These are phyloP conservation scores for Punctularia strigosozonata DNA, from an alignment of 768 basidiomycete species.

Conservation along the genomic window DNA sequence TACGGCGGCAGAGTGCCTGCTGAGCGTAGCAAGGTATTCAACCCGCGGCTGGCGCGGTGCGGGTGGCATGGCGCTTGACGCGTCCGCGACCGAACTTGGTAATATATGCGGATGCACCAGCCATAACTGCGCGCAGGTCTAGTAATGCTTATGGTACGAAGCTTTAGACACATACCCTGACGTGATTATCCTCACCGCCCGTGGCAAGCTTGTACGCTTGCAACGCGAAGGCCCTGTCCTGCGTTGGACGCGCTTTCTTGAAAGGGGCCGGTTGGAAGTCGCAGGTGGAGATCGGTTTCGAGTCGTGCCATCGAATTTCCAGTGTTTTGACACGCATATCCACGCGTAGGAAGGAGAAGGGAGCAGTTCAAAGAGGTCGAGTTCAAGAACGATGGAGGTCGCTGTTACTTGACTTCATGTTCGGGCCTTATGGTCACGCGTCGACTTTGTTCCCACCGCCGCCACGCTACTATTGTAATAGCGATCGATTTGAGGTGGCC, in stretches of 20 bases:
- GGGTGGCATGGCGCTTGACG: constrained; percentile 18
- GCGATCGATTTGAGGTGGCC: background rate
- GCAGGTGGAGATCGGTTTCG: constrained; percentile 89
- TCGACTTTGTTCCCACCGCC: too few species aligned
- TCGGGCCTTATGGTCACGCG: too few species aligned
- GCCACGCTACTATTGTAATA: too few species aligned
- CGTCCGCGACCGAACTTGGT: constrained; percentile 43
- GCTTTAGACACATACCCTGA: constrained; percentile 56
- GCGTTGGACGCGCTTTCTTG: constrained; percentile 66
- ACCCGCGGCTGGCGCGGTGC: constrained; percentile 67
- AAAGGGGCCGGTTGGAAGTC: constrained; percentile 85
- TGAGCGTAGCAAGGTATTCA: constrained; percentile 91
- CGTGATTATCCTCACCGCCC: constrained; percentile 93
- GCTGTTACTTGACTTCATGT: too few species aligned
- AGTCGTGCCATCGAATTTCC: constrained; percentile 95
- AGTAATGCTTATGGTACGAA: background rate
- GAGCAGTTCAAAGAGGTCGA: background rate
- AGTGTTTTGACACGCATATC: constrained; percentile 79
- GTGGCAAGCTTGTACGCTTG: constrained; percentile 90
- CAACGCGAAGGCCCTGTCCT: constrained; percentile 42
- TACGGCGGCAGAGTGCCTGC: constrained; percentile 86
- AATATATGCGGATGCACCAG: constrained; percentile 88
- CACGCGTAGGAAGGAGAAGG: constrained; percentile 5
- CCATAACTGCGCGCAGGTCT: constrained; percentile 53
- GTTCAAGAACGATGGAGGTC: background rate